These are phyloP conservation scores for Chrysoporthe austroafricana DNA, from an alignment of 2,329 filamentous ascomycete species.

Conservation along the genomic window DNA sequence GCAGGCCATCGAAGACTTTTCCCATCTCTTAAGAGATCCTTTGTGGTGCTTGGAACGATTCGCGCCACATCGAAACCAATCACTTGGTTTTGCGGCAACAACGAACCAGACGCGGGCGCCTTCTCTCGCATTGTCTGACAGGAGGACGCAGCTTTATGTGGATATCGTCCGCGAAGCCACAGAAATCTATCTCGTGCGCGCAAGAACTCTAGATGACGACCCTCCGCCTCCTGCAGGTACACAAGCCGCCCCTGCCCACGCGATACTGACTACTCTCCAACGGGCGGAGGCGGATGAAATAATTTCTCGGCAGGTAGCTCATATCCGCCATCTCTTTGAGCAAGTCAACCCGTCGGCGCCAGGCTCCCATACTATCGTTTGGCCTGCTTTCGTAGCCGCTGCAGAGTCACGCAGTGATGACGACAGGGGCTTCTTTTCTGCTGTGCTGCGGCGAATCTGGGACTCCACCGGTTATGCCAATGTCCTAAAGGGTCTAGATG, in stretches of 20 bases:
- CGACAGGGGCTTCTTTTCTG: slow-evolving; percentile 23
- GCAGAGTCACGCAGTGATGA: slow-evolving; percentile 21
- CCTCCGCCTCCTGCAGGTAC: background rate
- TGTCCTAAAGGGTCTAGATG: slow-evolving; percentile 13
- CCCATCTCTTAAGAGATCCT: slow-evolving; percentile 15
- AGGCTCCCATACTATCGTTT: slow-evolving; percentile 25
- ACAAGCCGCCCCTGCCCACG: background rate
- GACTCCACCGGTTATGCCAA: slow-evolving; percentile 24
- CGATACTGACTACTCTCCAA: background rate
- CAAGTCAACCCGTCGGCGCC: slow-evolving; percentile 20
- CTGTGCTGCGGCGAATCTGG: slow-evolving; percentile 17
- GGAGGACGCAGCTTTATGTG: slow-evolving; percentile 21
- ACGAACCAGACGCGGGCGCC: slow-evolving; percentile 2
- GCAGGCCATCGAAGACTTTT: slow-evolving; percentile 19
- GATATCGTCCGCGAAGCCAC: slow-evolving; percentile 18
- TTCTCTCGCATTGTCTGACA: background rate
- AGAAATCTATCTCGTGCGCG: slow-evolving; percentile 24
- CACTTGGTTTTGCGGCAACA: slow-evolving; percentile 9
- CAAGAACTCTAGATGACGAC: slow-evolving; percentile 1
- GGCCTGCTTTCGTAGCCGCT: slow-evolving; percentile 26
- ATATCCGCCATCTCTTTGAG: slow-evolving; percentile 21
- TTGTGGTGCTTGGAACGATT: slow-evolving; percentile 12
- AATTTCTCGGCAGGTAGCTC: background rate
- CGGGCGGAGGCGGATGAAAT: slow-evolving; percentile 2
- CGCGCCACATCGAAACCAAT: slow-evolving; percentile 10